Evolutionary conservation across 2,329 filamentous ascomycete genomes (phyloP).

Genomic region (Drechslerella coelobrocha): DNA sequence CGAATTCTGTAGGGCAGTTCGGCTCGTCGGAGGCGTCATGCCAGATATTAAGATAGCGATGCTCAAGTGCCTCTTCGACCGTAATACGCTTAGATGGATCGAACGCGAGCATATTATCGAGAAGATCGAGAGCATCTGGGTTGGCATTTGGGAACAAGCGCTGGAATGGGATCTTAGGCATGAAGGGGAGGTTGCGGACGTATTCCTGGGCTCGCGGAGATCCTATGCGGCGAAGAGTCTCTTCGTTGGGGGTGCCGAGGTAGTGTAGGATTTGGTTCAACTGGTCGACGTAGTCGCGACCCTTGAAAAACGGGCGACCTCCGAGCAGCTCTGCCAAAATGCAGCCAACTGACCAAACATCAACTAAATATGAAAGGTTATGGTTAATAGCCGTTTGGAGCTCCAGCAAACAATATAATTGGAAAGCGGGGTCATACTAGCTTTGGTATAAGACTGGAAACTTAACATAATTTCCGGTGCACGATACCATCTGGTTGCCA

Average conservation of each 20-base stretch:
- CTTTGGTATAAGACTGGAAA: conserved; percentile 99
- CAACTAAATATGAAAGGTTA: conserved; percentile 67
- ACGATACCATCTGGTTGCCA: conserved; percentile 97
- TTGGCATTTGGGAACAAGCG: conserved; percentile 92
- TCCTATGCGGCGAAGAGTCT: conserved; percentile 90
- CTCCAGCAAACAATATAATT: background rate
- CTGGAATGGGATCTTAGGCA: conserved; percentile 91
- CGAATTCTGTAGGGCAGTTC: conserved; percentile 88
- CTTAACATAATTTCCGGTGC: conserved; percentile 99
- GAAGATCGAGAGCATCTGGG: conserved; percentile 89
- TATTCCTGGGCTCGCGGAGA: conserved; percentile 97
- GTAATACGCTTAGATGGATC: conserved; percentile 92
- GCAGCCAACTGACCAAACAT: conserved; percentile 98
- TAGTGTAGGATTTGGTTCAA: conserved; percentile 99
- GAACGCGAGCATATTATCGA: conserved; percentile 97
- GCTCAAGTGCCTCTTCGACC: conserved; percentile 93
- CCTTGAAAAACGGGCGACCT: conserved; percentile 98
- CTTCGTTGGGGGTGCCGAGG: conserved; percentile 93
- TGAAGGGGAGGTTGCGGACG: conserved; percentile 91
- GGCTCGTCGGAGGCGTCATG: conserved; percentile 97
- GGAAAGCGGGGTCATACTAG: conserved; percentile 70
- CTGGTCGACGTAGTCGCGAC: conserved; percentile 98
- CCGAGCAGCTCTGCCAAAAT: conserved; percentile 96
- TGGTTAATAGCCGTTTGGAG: conserved; percentile 34
- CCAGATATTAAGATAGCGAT: conserved; percentile 97